A percentile compares a stretch with the other conserved stretches of the same genome.
phyloP scores from a whole-genome alignment of 805 yeast genomes.

The Saturnispora serradocipensis region DNA sequence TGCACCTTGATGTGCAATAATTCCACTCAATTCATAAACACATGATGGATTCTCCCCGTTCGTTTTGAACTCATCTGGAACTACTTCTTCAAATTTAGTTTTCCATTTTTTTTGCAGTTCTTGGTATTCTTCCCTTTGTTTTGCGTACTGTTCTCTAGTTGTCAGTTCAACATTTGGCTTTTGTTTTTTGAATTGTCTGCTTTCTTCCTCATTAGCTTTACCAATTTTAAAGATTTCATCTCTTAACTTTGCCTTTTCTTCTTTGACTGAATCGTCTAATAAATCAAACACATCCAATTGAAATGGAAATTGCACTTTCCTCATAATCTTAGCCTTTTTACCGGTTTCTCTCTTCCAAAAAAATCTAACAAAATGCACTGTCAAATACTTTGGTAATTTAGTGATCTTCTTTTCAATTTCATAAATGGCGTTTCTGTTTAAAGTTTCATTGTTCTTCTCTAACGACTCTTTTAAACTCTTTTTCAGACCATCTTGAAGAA shows the following conservation, averaged over 20 bases:
- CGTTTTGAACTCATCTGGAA: constrained; percentile 32
- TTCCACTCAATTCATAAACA: constrained; percentile 71
- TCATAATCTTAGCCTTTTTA: constrained; percentile 84
- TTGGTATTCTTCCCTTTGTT: constrained; percentile 40
- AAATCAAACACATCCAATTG: constrained; percentile 82
- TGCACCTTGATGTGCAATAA: constrained; percentile 90
- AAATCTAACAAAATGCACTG: constrained; percentile 89
- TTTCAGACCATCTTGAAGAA: constrained; percentile 73
- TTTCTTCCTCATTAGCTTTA: constrained; percentile 62
- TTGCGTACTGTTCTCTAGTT: constrained; percentile 47
- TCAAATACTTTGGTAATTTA: constrained; percentile 76
- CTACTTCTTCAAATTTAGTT: constrained; percentile 32
- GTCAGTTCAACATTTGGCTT: constrained; percentile 32
- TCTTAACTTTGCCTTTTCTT: constrained; percentile 58
- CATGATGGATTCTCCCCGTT: constrained; percentile 80
- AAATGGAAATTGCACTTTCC: constrained; percentile 92
- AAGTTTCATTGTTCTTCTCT: constrained; percentile 65
- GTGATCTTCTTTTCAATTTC: constrained; percentile 53
- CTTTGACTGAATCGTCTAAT: constrained; percentile 67
- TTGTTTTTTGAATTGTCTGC: constrained; percentile 63
- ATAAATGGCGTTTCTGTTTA: constrained; percentile 64
- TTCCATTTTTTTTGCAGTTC: constrained; percentile 42
- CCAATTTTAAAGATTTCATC: constrained; percentile 71
- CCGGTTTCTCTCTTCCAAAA: constrained; percentile 91
- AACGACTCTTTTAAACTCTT: constrained; percentile 67